phyloP scores from a whole-genome alignment of 371 early-diverging fungal species.

The Haplosporangium sp. region DNA sequence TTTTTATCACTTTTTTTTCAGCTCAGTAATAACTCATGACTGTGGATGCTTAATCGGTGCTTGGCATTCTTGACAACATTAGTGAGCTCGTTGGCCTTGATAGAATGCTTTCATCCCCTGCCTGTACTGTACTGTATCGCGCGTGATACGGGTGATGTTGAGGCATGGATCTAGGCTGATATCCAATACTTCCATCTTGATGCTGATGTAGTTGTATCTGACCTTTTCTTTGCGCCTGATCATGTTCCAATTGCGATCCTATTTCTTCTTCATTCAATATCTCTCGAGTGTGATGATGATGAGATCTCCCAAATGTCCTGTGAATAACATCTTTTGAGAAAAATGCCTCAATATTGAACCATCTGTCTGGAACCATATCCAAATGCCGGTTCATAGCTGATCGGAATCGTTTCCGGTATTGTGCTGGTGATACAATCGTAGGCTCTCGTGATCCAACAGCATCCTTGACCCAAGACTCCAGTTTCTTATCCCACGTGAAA shows the following conservation, averaged over 20 bases:
- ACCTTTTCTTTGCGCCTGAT: constrained; percentile 17
- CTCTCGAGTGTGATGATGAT: constrained; percentile 20
- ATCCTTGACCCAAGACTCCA: constrained; percentile 96
- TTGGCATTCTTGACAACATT: constrained; percentile 13
- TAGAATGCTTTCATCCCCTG: not conserved
- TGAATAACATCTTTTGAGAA: constrained; percentile 22
- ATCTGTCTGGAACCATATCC: constrained; percentile 55
- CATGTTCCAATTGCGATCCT: constrained; percentile 11
- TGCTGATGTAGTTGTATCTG: constrained; percentile 33
- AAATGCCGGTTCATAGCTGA: constrained; percentile 78
- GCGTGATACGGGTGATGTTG: constrained; percentile 16
- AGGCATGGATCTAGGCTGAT: not conserved
- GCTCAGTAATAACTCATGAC: no score
- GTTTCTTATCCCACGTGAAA: constrained; percentile 96
- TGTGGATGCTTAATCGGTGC: not conserved
- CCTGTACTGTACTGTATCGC: constrained; percentile 17
- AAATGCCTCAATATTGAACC: constrained; percentile 44
- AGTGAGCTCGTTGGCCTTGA: constrained; percentile 13
- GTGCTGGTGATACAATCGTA: constrained; percentile 94
- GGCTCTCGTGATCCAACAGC: constrained; percentile 90
- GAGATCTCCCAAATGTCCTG: constrained; percentile 37
- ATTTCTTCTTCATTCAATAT: constrained; percentile 13
- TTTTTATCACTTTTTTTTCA: no score
- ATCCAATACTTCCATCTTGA: not conserved
- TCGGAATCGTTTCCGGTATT: constrained; percentile 92